phyloP scores from a whole-genome alignment of 2,329 filamentous ascomycete genomes.

The Xylaria arbuscula region DNA sequence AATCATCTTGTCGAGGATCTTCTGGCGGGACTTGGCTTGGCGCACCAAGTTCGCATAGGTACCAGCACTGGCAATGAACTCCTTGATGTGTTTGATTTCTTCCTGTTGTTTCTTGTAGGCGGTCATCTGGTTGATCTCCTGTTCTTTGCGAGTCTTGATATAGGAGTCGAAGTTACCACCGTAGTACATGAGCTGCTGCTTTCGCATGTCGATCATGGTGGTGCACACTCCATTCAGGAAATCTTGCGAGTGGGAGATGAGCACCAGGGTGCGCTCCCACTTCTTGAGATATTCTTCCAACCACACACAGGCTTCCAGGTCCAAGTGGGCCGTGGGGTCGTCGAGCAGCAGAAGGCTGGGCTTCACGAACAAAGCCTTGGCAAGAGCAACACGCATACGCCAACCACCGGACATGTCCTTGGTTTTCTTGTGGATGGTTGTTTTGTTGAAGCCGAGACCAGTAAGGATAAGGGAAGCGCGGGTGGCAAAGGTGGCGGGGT shows the following conservation, averaged over 20 bases:
- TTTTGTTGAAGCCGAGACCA: conserved; percentile 99
- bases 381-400: conserved; percentile 99
- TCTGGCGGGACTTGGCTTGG: conserved; percentile 98
- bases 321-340: conserved; percentile 98
- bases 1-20: conserved; percentile 99
- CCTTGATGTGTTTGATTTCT: conserved; percentile 99
- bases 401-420: conserved; percentile 99
- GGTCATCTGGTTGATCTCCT: conserved; percentile 99
- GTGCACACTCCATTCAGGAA: conserved; percentile 99
- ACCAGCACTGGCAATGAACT: conserved; percentile 99
- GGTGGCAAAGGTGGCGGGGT: conserved; percentile 95
- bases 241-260: conserved; percentile 98
- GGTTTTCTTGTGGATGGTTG: conserved; percentile 98
- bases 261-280: conserved; percentile 96
- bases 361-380: conserved; percentile 98
- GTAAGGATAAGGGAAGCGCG: conserved; percentile 96
- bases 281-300: conserved; percentile 99
- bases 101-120: conserved; percentile 99
- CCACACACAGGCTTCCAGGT: conserved; percentile 99
- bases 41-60: conserved; percentile 99
- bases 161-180: conserved; percentile 99
- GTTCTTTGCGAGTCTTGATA: conserved; percentile 90
- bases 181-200: conserved; percentile 91
- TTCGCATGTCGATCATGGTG: conserved; percentile 98
- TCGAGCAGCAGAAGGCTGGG: conserved; percentile 95